These are phyloP conservation scores for Malassezia furfur DNA, from an alignment of 1,284 basidiomycete species.

Conservation along the genomic window DNA sequence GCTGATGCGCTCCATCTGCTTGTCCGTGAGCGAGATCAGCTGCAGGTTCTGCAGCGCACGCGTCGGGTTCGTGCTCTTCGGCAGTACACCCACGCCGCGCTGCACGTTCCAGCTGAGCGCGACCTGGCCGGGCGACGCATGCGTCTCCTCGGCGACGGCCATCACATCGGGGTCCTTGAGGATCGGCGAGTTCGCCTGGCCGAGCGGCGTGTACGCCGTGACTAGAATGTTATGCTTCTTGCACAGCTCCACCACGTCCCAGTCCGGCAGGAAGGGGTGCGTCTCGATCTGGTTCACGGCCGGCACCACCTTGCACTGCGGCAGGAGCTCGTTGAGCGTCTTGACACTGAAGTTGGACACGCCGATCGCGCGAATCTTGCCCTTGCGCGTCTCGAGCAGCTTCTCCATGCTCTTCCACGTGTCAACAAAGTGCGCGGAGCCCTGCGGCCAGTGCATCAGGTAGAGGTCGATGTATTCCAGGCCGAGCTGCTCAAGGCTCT, in stretches of 20 bases:
- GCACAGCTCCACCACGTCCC: conserved; percentile 61
- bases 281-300: conserved; percentile 39
- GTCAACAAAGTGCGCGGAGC: conserved; percentile 22
- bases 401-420: conserved; percentile 40
- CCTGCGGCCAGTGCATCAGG: conserved; percentile 37
- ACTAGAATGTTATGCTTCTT: conserved; percentile 62
- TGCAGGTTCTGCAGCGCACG: conserved; percentile 66
- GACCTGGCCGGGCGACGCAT: conserved; percentile 57
- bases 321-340: conserved; percentile 26
- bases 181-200: conserved; percentile 66
- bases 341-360: conserved; percentile 49
- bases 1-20: conserved; percentile 53
- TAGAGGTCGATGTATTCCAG: conserved; percentile 58
- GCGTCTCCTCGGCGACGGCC: conserved; percentile 55
- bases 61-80: conserved; percentile 53
- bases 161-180: conserved; percentile 60
- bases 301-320: conserved; percentile 29
- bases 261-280: conserved; percentile 50
- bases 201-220: conserved; percentile 75
- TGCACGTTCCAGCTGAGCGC: conserved; percentile 64
- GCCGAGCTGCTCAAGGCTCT: conserved; percentile 62
- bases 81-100: conserved; percentile 47
- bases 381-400: conserved; percentile 32
- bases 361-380: conserved; percentile 54
- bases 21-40: conserved; percentile 58